These are phyloP conservation scores for Diaporthe sp. DNA, from an alignment of 2,329 filamentous ascomycete species.

Conservation along the genomic window DNA sequence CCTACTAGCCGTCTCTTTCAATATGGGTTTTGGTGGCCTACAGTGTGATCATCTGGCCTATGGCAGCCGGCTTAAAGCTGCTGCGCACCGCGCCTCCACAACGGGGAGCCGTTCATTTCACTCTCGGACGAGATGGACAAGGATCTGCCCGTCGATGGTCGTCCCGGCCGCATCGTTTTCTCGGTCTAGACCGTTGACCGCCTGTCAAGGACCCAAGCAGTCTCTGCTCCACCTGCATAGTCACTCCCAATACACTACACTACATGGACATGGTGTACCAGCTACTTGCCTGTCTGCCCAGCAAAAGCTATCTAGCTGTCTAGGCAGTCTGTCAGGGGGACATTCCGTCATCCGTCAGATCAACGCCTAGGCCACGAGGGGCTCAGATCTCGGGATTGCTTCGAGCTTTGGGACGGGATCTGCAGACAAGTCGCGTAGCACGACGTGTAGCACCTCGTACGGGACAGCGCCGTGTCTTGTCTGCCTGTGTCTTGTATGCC, in stretches of 20 bases:
- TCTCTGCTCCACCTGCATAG: neutral
- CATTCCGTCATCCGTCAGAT: slow-evolving; percentile 16
- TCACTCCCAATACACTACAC: neutral
- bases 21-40: neutral
- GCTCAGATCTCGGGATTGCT: slow-evolving; percentile 13
- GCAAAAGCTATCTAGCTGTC: neutral
- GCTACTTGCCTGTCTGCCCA: neutral
- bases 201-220: slow-evolving; percentile 22
- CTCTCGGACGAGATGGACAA: neutral
- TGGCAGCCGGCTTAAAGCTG: neutral
- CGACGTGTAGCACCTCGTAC: neutral
- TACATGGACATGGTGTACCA: neutral
- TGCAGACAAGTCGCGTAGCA: neutral
- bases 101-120: neutral
- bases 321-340: slow-evolving; percentile 12
- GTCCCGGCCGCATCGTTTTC: neutral
- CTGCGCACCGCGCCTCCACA: neutral
- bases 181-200: slow-evolving; percentile 31
- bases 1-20: neutral
- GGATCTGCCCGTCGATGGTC: slow-evolving; percentile 8
- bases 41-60: neutral
- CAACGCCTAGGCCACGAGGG: neutral
- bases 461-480: neutral
- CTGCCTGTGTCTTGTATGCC: too few species aligned
- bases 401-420: neutral